Base-by-base conservation (phyloP, 164 flowering plant genomes). In the Houttuynia cordata region DNA sequence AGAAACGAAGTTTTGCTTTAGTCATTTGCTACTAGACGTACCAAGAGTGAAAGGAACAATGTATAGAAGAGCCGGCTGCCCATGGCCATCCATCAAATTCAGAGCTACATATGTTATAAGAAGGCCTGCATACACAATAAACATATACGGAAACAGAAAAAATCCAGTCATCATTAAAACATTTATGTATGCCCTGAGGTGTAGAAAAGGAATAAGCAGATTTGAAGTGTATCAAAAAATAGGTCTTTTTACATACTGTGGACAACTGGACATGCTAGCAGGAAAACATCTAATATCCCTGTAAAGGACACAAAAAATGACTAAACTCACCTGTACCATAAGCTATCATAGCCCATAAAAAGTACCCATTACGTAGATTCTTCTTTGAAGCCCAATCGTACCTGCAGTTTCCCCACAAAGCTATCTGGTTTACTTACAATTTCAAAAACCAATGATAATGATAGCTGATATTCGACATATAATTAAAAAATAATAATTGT, bases 81-180 rank as follows among this genome's bases (percentile, higher is more conserved):
- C 97, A 51, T 88, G 91, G 7, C 97, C 97, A 62, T 91, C 97
- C 97, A 91, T 91, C 78, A 91, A 74, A 76, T 85, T 88, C 54
- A 91, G 60, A 20, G 97, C 96, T 45, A 91, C 85, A 20, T 91
- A 91, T 0, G 97, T 88, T 17, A 85, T 73, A 22, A 88, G 81
- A 74, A 88, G 96, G 71, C 96, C 94, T 88, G 85, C 68, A 57
- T 20, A 10, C 12, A 5, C 22, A 53, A 53, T n/a, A n/a, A n/a
- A n/a, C n/a, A n/a, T n/a, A n/a, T n/a, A n/a, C n/a, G n/a, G n/a
- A n/a, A n/a, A n/a, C n/a, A n/a, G n/a, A n/a, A n/a, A n/a, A n/a
- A n/a, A n/a, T n/a, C n/a, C n/a, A n/a, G n/a, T n/a, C n/a, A n/a
- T n/a, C n/a, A 8, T 18, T 52, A n/a, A 3, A 6, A 20, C 23